These are phyloP conservation scores for Suillus occidentalis DNA, from an alignment of 768 basidiomycete genomes.

Conservation along the genomic window DNA sequence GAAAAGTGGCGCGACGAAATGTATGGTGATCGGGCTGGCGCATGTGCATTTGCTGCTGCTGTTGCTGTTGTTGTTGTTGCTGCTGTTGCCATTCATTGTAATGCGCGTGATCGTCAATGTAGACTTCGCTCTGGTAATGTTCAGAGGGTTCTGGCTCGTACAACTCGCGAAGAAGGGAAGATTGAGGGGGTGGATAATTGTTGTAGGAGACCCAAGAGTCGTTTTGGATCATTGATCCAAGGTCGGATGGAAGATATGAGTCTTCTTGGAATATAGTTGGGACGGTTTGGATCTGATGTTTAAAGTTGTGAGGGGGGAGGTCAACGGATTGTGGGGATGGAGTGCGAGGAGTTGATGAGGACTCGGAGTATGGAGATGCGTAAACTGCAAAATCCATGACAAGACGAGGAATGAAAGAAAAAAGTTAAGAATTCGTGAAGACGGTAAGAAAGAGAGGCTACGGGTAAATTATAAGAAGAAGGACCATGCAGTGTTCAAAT, in stretches of 20 bases:
- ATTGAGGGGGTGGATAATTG: conserved; percentile 36
- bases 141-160: conserved; percentile 60
- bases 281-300: conserved; percentile 44
- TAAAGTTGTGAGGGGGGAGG: conserved; percentile 38
- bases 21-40: conserved; percentile 43
- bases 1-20: conserved; percentile 70
- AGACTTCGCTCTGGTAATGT: conserved; percentile 33
- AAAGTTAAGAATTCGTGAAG: neutral
- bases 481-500: conserved; percentile 32
- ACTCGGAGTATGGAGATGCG: conserved; percentile 51
- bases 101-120: conserved; percentile 37
- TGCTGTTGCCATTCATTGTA: conserved; percentile 39
- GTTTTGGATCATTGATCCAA: conserved; percentile 33
- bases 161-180: conserved; percentile 68
- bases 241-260: conserved; percentile 34
- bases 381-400: conserved; percentile 62
- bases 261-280: conserved; percentile 52
- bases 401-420: neutral
- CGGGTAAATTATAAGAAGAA: conserved; percentile 34
- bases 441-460: conserved; percentile 7
- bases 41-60: conserved; percentile 13
- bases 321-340: conserved; percentile 59
- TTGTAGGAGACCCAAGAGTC: conserved; percentile 39
- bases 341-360: conserved; percentile 67
- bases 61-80: conserved; percentile 32